Conservation (phyloP, 148 eudicot genomes). For the Oxyria digyna region DNA sequence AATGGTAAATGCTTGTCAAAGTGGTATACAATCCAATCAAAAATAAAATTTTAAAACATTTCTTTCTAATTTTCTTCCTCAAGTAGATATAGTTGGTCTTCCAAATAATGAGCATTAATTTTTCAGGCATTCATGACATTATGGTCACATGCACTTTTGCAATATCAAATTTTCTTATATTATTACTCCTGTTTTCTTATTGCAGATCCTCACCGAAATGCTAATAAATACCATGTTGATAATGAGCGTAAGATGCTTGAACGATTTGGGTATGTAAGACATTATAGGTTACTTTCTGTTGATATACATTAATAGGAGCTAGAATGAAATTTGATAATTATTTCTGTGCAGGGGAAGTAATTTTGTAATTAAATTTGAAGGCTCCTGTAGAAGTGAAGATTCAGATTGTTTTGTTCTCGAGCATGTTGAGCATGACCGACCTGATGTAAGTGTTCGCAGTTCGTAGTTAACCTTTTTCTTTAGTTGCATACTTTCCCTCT, state of each 20-base stretch:
- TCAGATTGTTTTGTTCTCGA: constrained; percentile 80
- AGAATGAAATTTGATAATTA: background rate
- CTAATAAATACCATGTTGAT: constrained; percentile 56
- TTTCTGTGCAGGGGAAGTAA: constrained; percentile 59
- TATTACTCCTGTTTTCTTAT: background rate
- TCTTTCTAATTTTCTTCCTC: background rate
- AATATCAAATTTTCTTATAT: background rate
- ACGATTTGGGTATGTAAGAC: constrained; percentile 61
- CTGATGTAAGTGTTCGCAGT: constrained; percentile 79
- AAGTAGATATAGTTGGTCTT: background rate
- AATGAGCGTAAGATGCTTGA: constrained; percentile 91
- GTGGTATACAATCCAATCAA: background rate
- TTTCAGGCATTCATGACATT: background rate
- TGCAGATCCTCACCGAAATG: constrained; percentile 86
- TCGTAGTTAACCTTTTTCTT: no score
- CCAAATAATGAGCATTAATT: no score
- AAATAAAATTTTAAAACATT: background rate
- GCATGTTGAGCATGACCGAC: constrained; percentile 85
- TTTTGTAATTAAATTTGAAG: constrained; percentile 63
- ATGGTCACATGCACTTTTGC: background rate
- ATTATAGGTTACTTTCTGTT: background rate
- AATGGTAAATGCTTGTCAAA: no score
- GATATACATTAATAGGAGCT: background rate
- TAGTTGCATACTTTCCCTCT: background rate
- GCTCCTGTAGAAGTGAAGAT: constrained; percentile 51